phyloP scores from a whole-genome alignment of 345 rosid genomes.

The Arabidopsis arenosa region DNA sequence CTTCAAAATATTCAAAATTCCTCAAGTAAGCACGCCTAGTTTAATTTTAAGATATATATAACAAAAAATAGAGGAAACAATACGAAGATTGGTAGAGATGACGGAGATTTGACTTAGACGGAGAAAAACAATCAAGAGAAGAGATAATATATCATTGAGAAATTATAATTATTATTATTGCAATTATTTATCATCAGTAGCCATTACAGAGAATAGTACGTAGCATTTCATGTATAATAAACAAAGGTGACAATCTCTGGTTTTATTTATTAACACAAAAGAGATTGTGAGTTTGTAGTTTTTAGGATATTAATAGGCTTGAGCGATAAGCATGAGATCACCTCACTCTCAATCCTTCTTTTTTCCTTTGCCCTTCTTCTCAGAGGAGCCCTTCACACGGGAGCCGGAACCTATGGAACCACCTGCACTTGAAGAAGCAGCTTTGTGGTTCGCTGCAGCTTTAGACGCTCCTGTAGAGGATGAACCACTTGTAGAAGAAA shows the following conservation, averaged over 20 bases:
- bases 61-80: too few relatives aligned
- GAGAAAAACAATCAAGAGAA: too few relatives aligned
- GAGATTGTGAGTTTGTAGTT: slow-evolving; percentile 21
- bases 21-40: too few relatives aligned
- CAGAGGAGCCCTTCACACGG: not conserved
- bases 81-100: too few relatives aligned
- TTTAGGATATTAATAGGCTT: not conserved
- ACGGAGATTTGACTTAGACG: too few relatives aligned
- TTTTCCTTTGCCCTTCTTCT: not conserved
- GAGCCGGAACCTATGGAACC: not conserved
- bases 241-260: not conserved
- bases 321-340: not conserved
- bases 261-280: slow-evolving; percentile 24
- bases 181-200: too few relatives aligned
- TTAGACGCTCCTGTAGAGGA: not conserved
- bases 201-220: too few relatives aligned
- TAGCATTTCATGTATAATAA: too few relatives aligned
- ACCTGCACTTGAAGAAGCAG: not conserved
- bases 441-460: not conserved
- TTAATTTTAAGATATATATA: too few relatives aligned
- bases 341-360: not conserved
- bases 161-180: too few relatives aligned
- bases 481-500: not conserved
- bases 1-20: too few relatives aligned
- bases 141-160: too few relatives aligned